Evolutionary conservation across 2,329 filamentous ascomycete species (phyloP), one percentile per base, ranked within the genome.

Genomic region (Cadophora sp.): DNA sequence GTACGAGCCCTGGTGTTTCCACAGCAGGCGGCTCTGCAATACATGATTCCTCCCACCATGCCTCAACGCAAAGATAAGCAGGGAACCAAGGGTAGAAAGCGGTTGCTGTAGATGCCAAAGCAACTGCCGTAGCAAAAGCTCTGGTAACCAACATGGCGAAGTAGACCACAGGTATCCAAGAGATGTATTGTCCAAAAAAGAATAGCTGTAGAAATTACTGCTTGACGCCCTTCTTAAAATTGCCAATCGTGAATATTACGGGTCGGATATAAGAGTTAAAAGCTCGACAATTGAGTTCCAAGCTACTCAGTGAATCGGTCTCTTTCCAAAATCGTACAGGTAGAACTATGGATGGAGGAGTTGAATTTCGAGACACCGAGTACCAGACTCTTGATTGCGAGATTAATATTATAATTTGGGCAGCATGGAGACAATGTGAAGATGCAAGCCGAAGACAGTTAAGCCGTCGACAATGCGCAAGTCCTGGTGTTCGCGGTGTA

Each of bases 381-480:
- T 73, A 66, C 71, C 69, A 62, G 71, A 74, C 72, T 72, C 71
- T 53, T 36, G 65, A 70, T 56, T 48, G 59, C 41, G 61, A 66
- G 47, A 56, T 64, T 68, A 74, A 47, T 20, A 73, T 74, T 74
- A 75, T 68, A 67, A 62, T 67, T 65, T 67, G 53, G 47, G 56
- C 65, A 61, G 69, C 63, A 67, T 65, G 41, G 50, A 65, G 62
- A 43, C 58, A 59, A 66, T 68, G 47, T 62, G 64, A 59, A 47
- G 48, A 70, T 71, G 70, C 71, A 72, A 67, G 70, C 66, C 70
- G 67, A 74, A 71, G 75, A 76, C 74, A 75, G 64, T 73, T 22
- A 76, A 76, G 74, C 55, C 74, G 71, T 75, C 74, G 66, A 73
- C 68, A 50, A 47, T 74, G 65, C 71, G 70, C 66, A 63, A 70